phyloP scores from a whole-genome alignment of 2,329 filamentous ascomycete genomes.

The Cladophialophora bantiana region DNA sequence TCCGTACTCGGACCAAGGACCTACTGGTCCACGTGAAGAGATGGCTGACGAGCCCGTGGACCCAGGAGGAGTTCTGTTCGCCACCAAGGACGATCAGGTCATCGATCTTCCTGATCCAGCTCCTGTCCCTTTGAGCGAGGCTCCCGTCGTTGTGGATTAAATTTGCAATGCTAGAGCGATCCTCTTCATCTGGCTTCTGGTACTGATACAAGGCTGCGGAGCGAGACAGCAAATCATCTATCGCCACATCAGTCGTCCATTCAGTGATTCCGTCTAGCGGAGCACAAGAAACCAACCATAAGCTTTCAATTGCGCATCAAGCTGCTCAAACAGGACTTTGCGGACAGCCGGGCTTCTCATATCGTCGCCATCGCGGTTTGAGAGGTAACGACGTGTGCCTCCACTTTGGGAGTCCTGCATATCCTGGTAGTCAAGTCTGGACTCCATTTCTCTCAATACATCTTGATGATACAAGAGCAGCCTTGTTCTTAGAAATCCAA shows the following conservation, averaged over 20 bases:
- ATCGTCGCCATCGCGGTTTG: constrained; percentile 24
- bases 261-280: too few relatives aligned
- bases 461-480: constrained; percentile 46
- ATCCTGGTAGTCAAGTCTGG: constrained; percentile 34
- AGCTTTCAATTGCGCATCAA: constrained; percentile 18
- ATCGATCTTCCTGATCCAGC: constrained; percentile 30
- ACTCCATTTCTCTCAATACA: constrained; percentile 42
- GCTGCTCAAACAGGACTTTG: constrained; percentile 16
- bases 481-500: constrained; percentile 51
- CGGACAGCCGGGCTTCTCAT: constrained; percentile 5
- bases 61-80: constrained; percentile 24
- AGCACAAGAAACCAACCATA: constrained; percentile 15
- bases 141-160: constrained; percentile 27
- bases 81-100: constrained; percentile 23
- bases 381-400: neutral
- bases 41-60: constrained; percentile 19
- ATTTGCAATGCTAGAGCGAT: constrained; percentile 19
- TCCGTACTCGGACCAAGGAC: constrained; percentile 1
- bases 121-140: constrained; percentile 14
- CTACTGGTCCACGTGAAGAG: constrained; percentile 1
- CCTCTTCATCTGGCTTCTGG: constrained; percentile 6
- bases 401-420: constrained; percentile 10
- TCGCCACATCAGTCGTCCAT: neutral
- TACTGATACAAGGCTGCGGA: constrained; percentile 19
- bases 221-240: constrained; percentile 26